Evolutionary conservation across 139 green algal species (phyloP), one percentile per base, ranked within the genome.

Genomic region (Prasinococcaceae sp.): DNA sequence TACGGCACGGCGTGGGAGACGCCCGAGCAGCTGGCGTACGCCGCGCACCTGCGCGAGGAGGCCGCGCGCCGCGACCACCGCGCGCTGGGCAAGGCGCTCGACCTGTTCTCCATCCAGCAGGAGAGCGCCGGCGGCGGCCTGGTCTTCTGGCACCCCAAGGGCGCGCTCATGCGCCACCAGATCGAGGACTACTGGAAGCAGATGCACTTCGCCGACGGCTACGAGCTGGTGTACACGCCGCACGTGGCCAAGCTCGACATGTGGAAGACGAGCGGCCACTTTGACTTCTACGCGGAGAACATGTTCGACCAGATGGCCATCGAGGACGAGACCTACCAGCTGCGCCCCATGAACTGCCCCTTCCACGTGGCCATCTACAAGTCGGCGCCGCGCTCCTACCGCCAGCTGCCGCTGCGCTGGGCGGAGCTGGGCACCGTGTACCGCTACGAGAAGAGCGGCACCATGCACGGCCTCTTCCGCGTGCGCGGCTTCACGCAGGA

Each of bases 271-370:
- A 84, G 64, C 17, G 90, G 90, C 3, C 90, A 98, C 72, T 80
- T 84, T 41, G 87, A 96, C 53, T 96, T 94, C 63, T 98, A 98
- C 66, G 14, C 20, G 0, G 86, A 95, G 49, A 87, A 81, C 65
- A 95, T 95, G 86, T 95, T 87, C 59, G 77, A 92, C 62, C 81
- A 83, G 66, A 63, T 48, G 50, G 23, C 89, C 57, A 70, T 94
- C 12, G 88, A 96, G 68, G 68, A 87, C 10, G 85, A 94, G 55
- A 55, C 72, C 52, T 97, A 94, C 73, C 88, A 96, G 77, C 72
- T 98, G 12, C 78, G 79, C 42, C 90, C 90, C 36, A 98, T 98
- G 90, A 98, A 98, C 78, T 98, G 90, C 74, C 90, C 90, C 35
- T 97, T 93, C 72, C 90, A 98, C 73, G 77, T 98, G 39, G 55